Base-by-base conservation (phyloP, 2,329 filamentous ascomycete genomes). In the Bipolaris cookei region DNA sequence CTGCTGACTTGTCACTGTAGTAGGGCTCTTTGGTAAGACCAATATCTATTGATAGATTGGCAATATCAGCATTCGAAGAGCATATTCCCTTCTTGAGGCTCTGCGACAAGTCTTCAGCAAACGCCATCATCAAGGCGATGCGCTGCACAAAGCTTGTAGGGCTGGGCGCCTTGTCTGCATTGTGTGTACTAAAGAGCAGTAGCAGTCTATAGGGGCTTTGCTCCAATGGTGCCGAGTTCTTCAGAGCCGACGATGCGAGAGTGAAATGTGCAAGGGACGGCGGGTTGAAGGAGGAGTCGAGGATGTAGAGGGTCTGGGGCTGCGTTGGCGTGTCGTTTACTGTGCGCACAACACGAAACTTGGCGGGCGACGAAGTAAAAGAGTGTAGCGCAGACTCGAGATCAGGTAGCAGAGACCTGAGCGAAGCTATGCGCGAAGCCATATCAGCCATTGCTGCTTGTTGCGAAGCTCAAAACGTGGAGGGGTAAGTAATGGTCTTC, bases 21-120 rank as follows among this genome's bases (percentile, higher is more conserved):
- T 88, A 92, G 0, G 90, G 88, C 66, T 84, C 81, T 34, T 84
- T 89, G 0, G 89, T 91, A 1, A 95, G 81, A 1, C 83, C 90
- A 35, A 94, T 82, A 63, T 93, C 90, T 16, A 83, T 78, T 2
- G 78, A 63, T 0, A 80, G 50, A 37, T 71, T 52, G 14, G 59
- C 34, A 5, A 61, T 25, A 8, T 58, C 55, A 38, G 28, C 43
- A 2, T 51, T 44, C 34, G 56, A 35, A 30, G 56, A 20, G 4
- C 54, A 14, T 43, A 51, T 30, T 14, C 41, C 45, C 2, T 37
- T 49, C 25, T 66, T 57, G 8, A 72, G 56, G 13, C 42, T 62
- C 20, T 25, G 61, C 14, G 76, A 70, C 2, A 85, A 61, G 59
- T 89, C 88, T 46, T 78, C 72, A 2, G 87, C 88, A 63, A 93